Evolutionary conservation across 768 basidiomycete genomes (phyloP).

Genomic region (Boletus coccyginus): DNA sequence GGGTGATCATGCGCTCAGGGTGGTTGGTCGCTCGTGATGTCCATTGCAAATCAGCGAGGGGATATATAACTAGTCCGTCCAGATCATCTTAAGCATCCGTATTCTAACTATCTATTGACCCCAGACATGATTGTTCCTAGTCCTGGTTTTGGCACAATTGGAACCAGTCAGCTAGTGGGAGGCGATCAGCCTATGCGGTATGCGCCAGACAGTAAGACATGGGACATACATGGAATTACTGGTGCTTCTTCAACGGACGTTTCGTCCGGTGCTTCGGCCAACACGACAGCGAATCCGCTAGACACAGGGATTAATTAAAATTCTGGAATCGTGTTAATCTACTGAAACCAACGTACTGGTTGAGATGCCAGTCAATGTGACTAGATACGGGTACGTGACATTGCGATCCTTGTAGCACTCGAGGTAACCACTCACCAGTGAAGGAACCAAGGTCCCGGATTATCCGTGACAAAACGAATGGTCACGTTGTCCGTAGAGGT

Average conservation of each 20-base stretch:
- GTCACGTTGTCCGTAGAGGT: slow-evolving; percentile 43
- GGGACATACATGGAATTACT: slow-evolving; percentile 20
- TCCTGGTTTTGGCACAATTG: slow-evolving; percentile 5
- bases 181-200: slow-evolving; percentile 6
- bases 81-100: too few species aligned
- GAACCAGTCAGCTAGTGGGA: slow-evolving; percentile 12
- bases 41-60: too few species aligned
- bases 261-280: slow-evolving; percentile 22
- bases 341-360: slow-evolving; percentile 7
- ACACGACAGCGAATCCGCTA: slow-evolving; percentile 24
- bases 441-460: slow-evolving; percentile 52
- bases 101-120: too few species aligned
- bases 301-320: not conserved
- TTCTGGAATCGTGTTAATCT: not conserved
- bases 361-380: slow-evolving; percentile 21
- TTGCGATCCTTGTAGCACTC: not conserved
- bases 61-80: too few species aligned
- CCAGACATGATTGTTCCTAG: not conserved
- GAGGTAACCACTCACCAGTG: not conserved
- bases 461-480: slow-evolving; percentile 61
- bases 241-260: slow-evolving; percentile 3
- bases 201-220: not conserved
- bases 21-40: too few species aligned
- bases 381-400: not conserved
- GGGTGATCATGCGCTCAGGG: too few species aligned